These are phyloP conservation scores for Globisporangium carolinianum DNA, from an alignment of 352 stramenopile genomes.

Conservation along the genomic window DNA sequence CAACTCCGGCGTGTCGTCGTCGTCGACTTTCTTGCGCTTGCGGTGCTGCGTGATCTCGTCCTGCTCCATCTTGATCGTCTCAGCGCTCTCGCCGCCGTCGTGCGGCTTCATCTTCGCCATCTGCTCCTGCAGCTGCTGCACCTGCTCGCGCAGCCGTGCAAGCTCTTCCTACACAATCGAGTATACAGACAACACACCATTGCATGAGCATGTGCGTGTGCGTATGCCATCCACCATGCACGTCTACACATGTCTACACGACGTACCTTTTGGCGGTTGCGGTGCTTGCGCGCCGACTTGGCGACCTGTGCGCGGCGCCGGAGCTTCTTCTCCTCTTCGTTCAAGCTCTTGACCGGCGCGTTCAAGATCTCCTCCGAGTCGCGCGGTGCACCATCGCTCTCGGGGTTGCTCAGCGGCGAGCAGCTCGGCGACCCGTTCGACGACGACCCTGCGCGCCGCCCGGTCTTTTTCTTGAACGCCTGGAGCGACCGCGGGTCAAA, in stretches of 20 bases:
- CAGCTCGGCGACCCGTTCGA: constrained; percentile 25
- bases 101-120: constrained; percentile 65
- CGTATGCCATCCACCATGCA: not conserved
- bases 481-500: constrained; percentile 16
- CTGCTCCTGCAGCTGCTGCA: constrained; percentile 70
- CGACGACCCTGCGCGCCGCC: constrained; percentile 9
- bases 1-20: constrained; percentile 16
- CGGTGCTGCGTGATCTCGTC: constrained; percentile 55
- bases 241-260: not conserved
- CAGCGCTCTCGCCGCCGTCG: constrained; percentile 24
- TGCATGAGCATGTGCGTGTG: not conserved
- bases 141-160: constrained; percentile 57
- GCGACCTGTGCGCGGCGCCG: constrained; percentile 70
- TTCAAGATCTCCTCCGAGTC: constrained; percentile 80
- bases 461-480: constrained; percentile 12
- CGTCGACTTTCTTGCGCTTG: constrained; percentile 68
- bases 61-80: constrained; percentile 42
- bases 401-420: constrained; percentile 37
- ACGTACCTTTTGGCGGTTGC: constrained; percentile 62
- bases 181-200: too few relatives aligned
- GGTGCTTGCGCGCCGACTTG: constrained; percentile 77
- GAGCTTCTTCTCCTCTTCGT: constrained; percentile 80
- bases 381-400: constrained; percentile 23
- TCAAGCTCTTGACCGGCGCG: constrained; percentile 73
- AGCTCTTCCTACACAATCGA: constrained; percentile 41